These are phyloP conservation scores for Mariannaea sp. DNA, from an alignment of 2,329 filamentous ascomycete species.

Conservation along the genomic window DNA sequence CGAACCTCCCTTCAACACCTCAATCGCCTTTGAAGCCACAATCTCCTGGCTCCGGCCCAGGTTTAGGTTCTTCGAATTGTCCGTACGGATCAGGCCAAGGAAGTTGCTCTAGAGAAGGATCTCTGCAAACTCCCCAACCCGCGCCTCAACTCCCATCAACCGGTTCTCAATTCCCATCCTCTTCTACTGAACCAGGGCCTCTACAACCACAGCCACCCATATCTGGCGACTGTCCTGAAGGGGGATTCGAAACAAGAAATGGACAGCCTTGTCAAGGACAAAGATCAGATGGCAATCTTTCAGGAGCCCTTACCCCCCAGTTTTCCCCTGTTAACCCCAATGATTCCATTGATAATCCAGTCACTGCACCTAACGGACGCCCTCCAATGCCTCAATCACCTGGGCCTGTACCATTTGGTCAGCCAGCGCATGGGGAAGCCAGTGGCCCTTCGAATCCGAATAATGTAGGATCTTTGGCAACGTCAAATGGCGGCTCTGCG, in stretches of 20 bases:
- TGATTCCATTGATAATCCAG: neutral
- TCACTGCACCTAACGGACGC: neutral
- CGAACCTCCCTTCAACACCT: neutral
- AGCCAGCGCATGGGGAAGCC: neutral
- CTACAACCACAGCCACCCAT: too few species aligned
- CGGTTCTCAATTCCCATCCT: neutral
- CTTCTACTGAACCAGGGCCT: too few species aligned
- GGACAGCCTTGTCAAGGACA: neutral
- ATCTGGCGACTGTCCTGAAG: too few species aligned
- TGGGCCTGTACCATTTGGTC: neutral
- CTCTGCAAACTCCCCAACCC: neutral
- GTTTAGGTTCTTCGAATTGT: neutral
- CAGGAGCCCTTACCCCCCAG: neutral
- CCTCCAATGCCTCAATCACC: neutral
- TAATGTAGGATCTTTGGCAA: neutral
- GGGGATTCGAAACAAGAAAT: neutral
- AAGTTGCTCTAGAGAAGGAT: neutral
- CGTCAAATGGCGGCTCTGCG: neutral
- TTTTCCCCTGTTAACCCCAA: neutral
- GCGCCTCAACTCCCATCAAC: neutral
- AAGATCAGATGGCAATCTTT: neutral
- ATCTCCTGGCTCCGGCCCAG: neutral
- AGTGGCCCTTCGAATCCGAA: neutral
- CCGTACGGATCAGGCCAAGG: neutral
- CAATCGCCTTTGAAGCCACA: neutral